Conservation (phyloP, 148 eudicot species). For the Pharnaceum exiguum region DNA sequence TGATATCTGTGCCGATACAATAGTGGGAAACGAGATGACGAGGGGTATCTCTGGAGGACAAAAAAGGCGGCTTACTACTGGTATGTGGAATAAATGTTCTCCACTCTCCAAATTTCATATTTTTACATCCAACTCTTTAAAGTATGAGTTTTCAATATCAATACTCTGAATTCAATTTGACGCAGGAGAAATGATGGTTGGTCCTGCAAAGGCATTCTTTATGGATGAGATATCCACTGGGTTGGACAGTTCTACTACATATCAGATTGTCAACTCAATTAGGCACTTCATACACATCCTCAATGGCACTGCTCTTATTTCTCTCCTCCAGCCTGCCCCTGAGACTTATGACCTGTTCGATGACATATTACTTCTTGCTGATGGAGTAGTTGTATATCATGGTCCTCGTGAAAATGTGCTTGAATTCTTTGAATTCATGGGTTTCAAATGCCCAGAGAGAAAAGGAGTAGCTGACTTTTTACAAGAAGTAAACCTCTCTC, state of each 20-base stretch:
- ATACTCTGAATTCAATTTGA: neutral
- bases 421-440: slow-evolving; percentile 43
- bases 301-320: slow-evolving; percentile 39
- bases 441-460: slow-evolving; percentile 49
- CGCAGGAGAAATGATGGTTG: slow-evolving; percentile 54
- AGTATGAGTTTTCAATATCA: neutral
- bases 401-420: slow-evolving; percentile 41
- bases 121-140: neutral
- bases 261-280: slow-evolving; percentile 40
- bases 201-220: slow-evolving; percentile 39
- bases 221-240: slow-evolving; percentile 66
- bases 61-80: slow-evolving; percentile 42
- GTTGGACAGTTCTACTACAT: slow-evolving; percentile 50
- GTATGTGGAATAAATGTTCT: slow-evolving; percentile 4
- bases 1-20: slow-evolving; percentile 38
- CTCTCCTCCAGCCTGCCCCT: slow-evolving; percentile 49
- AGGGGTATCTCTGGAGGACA: slow-evolving; percentile 54
- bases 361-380: slow-evolving; percentile 45
- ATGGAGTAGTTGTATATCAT: slow-evolving; percentile 45
- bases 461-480: slow-evolving; percentile 52
- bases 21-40: slow-evolving; percentile 38
- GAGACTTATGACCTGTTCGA: slow-evolving; percentile 54
- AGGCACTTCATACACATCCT: slow-evolving; percentile 34
- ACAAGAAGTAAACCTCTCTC: slow-evolving; percentile 31
- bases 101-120: neutral